Evolutionary conservation across 2,329 filamentous ascomycete genomes (phyloP).

Genomic region (Malbranchea cinnamomea): DNA sequence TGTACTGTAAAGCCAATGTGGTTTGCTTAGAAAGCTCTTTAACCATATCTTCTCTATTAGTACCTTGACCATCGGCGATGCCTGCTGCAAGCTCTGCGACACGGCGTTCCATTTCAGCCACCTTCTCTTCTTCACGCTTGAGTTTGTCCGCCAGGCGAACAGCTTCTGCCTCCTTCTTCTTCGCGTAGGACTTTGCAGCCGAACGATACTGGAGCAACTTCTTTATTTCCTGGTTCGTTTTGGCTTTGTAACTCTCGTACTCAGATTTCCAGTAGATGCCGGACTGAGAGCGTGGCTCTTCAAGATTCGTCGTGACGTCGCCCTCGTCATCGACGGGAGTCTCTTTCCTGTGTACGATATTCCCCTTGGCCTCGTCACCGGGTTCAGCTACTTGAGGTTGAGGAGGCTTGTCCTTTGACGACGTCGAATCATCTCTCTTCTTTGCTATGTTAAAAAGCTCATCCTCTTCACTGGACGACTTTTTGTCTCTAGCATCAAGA

Average conservation of each 20-base stretch:
- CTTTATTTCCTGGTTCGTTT: slow-evolving; percentile 44
- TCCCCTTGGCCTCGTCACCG: slow-evolving; percentile 9
- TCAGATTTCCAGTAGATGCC: slow-evolving; percentile 49
- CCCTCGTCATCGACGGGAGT: slow-evolving; percentile 17
- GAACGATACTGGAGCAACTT: slow-evolving; percentile 46
- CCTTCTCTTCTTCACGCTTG: slow-evolving; percentile 33
- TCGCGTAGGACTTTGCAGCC: slow-evolving; percentile 43
- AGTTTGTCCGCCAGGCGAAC: slow-evolving; percentile 38
- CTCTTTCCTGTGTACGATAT: slow-evolving; percentile 6
- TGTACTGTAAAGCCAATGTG: slow-evolving; percentile 29
- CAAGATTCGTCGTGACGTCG: slow-evolving; percentile 39
- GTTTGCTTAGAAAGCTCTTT: slow-evolving; percentile 30
- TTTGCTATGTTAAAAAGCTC: slow-evolving; percentile 17
- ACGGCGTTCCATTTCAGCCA: slow-evolving; percentile 29
- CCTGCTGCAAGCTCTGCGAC: slow-evolving; percentile 28
- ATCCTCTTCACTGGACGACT: slow-evolving; percentile 7
- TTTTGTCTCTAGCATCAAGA: slow-evolving; percentile 23
- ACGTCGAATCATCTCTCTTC: too few relatives aligned
- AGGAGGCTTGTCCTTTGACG: background rate
- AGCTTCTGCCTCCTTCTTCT: slow-evolving; percentile 43
- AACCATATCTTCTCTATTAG: slow-evolving; percentile 23
- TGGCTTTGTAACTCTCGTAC: slow-evolving; percentile 42
- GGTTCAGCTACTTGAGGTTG: slow-evolving; percentile 6
- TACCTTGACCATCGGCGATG: slow-evolving; percentile 18
- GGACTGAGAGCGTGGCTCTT: slow-evolving; percentile 41